phyloP scores from a whole-genome alignment of 768 basidiomycete species.

The Phylloporus sp. region DNA sequence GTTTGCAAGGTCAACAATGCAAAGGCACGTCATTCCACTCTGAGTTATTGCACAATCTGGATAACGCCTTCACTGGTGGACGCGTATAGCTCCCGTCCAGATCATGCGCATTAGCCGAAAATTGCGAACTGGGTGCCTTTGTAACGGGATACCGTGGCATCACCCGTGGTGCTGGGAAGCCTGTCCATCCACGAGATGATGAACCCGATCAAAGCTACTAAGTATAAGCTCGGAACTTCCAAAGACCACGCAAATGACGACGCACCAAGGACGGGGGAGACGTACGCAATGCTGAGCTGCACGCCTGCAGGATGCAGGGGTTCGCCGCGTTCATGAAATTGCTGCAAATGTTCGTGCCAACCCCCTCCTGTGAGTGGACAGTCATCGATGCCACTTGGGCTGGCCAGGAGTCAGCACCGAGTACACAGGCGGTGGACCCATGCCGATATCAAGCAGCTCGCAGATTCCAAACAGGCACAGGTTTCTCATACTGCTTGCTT shows the following conservation, averaged over 20 bases:
- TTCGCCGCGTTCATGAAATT: slow-evolving; percentile 25
- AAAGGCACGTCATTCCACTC: slow-evolving; percentile 24
- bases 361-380: slow-evolving; percentile 23
- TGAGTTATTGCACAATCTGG: slow-evolving; percentile 11
- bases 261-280: slow-evolving; percentile 27
- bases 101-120: slow-evolving; percentile 19
- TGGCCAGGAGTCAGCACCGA: slow-evolving; percentile 5
- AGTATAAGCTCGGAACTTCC: not conserved
- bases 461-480: slow-evolving; percentile 19
- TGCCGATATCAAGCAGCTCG: slow-evolving; percentile 18
- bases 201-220: slow-evolving; percentile 19
- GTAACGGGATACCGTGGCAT: slow-evolving; percentile 22
- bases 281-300: slow-evolving; percentile 29
- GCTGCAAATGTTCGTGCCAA: slow-evolving; percentile 19
- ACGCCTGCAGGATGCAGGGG: slow-evolving; percentile 21
- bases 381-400: slow-evolving; percentile 22
- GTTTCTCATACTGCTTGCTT: slow-evolving; percentile 22
- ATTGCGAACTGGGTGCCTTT: slow-evolving; percentile 30
- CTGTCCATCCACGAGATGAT: slow-evolving; percentile 27
- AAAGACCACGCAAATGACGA: not conserved
- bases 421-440: not conserved
- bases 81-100: slow-evolving; percentile 19
- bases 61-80: slow-evolving; percentile 4
- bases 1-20: slow-evolving; percentile 5
- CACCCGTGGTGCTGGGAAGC: slow-evolving; percentile 23